A percentile compares a stretch with the other conserved stretches of the same genome.
Conservation (phyloP, 768 basidiomycete species). For the Suillus americanus region DNA sequence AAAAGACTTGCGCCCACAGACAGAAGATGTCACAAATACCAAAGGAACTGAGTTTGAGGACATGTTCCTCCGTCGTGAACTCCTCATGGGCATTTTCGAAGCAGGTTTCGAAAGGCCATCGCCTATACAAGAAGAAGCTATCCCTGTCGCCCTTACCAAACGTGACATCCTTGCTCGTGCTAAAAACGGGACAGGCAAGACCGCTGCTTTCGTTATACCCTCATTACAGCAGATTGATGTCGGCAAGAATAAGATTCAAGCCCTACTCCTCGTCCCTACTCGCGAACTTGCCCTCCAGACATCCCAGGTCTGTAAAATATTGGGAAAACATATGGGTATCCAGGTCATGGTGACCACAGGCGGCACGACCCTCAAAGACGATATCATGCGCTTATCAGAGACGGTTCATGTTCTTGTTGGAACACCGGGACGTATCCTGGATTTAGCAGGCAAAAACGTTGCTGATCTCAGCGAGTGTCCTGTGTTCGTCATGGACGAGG, state of each 20-base stretch:
- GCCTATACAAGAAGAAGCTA: constrained; percentile 99
- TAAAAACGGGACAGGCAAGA: constrained; percentile 98
- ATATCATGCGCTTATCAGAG: constrained; percentile 90
- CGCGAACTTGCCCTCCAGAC: constrained; percentile 98
- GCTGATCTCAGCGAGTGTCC: constrained; percentile 94
- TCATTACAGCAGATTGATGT: constrained; percentile 91
- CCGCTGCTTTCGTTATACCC: constrained; percentile 98
- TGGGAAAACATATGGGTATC: constrained; percentile 92
- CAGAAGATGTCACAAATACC: constrained; percentile 93
- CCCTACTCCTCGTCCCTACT: constrained; percentile 95
- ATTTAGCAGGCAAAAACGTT: constrained; percentile 89
- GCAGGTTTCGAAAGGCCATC: constrained; percentile 96
- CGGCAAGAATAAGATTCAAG: constrained; percentile 85
- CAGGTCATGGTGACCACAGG: constrained; percentile 99
- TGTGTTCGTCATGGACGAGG: constrained; percentile 99
- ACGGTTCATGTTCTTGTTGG: constrained; percentile 95
- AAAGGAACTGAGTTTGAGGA: constrained; percentile 97
- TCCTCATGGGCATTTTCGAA: constrained; percentile 99
- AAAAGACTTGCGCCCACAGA: constrained; percentile 93
- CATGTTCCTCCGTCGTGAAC: constrained; percentile 87
- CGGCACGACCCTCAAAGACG: constrained; percentile 96
- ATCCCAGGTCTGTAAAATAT: constrained; percentile 96
- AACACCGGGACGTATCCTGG: constrained; percentile 94
- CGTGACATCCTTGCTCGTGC: constrained; percentile 95
- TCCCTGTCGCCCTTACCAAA: constrained; percentile 89